Percentiles rank a stretch among this genome's conserved stretches.
Evolutionary conservation across 768 basidiomycete species (phyloP).

Genomic region (Termitomyces sp.): DNA sequence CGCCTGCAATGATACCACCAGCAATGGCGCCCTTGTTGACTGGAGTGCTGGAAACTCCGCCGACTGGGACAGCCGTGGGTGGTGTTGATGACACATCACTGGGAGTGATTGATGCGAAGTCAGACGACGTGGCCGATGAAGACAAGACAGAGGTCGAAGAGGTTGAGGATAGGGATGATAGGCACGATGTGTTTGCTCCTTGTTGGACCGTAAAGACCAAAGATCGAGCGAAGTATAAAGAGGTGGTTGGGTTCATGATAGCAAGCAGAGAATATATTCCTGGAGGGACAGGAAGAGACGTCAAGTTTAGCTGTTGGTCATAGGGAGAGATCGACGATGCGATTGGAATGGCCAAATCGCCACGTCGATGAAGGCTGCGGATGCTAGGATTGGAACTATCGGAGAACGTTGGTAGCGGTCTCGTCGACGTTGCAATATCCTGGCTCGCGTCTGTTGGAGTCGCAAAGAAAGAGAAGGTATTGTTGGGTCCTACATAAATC

Average conservation of each 20-base stretch:
- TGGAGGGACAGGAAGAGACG: constrained; percentile 36
- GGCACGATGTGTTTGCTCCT: constrained; percentile 30
- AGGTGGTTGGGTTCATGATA: constrained; percentile 17
- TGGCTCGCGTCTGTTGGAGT: constrained; percentile 33
- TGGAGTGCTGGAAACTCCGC: constrained; percentile 19
- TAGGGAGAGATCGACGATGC: constrained; percentile 24
- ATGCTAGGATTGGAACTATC: neutral
- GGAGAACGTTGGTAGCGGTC: constrained; percentile 4
- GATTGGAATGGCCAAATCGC: constrained; percentile 19
- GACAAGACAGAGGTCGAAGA: constrained; percentile 12
- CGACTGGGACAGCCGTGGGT: constrained; percentile 12
- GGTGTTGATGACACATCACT: constrained; percentile 9
- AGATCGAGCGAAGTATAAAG: constrained; percentile 13
- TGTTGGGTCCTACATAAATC: constrained; percentile 30
- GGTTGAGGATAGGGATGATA: constrained; percentile 15
- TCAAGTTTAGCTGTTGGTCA: constrained; percentile 33
- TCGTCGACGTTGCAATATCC: constrained; percentile 2
- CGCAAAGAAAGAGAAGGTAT: constrained; percentile 28
- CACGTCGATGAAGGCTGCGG: constrained; percentile 13
- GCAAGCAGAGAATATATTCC: constrained; percentile 44
- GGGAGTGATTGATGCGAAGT: constrained; percentile 15
- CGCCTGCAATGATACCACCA: constrained; percentile 48
- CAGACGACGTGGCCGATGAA: constrained; percentile 7
- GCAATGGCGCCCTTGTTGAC: constrained; percentile 40
- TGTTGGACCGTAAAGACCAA: constrained; percentile 25